Evolutionary conservation across 805 yeast species (phyloP), one percentile per base, ranked within the genome.

Genomic region (Starmerella sirachaensis): DNA sequence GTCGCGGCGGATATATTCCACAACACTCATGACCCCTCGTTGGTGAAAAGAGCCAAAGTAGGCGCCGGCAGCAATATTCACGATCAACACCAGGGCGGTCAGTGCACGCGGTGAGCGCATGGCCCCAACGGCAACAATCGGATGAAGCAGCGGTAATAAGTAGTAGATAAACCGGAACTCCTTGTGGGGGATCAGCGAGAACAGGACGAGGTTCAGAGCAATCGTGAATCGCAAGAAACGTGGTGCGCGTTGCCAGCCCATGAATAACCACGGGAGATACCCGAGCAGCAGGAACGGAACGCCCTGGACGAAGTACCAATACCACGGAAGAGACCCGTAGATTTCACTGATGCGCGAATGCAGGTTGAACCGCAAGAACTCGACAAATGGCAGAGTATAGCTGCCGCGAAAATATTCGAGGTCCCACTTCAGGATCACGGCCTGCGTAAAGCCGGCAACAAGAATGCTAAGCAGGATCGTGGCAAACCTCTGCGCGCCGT

Each of bases 101-200:
- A 18, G 11, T 26, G 18, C n/a, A 9, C 21, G 4, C 3, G 33
- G 35, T 13, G 29, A 4, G 6, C 26, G n/a, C 26, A 8, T 21
- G 14, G 21, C 18, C 3, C 47, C 43, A 16, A 56, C 53, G 0
- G 81, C 68, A 0, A 76, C 56, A 17, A 74, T 55, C 1, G 72
- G 38, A 12, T 78, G 62, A 43, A 84, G 59, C 2, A 83, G 50
- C 1, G 98, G 96, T 59, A 81, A 76, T 36, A 91, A 54, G 2
- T 93, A 94, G 49, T 78, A 84, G 13, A 93, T 65, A 56, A 91
- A 91, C 31, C 99, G 68, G 49, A 85, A 80, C 55, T 91, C 99
- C 54, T 91, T 91, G 57, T 91, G 99, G 9, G 69, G 62, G 14
- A 91, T 69, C 2, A 63, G 35, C 0, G 95, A 80, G 49, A 80